These are phyloP conservation scores for Lentinus tigrinus DNA, from an alignment of 768 basidiomycete species.

Conservation along the genomic window DNA sequence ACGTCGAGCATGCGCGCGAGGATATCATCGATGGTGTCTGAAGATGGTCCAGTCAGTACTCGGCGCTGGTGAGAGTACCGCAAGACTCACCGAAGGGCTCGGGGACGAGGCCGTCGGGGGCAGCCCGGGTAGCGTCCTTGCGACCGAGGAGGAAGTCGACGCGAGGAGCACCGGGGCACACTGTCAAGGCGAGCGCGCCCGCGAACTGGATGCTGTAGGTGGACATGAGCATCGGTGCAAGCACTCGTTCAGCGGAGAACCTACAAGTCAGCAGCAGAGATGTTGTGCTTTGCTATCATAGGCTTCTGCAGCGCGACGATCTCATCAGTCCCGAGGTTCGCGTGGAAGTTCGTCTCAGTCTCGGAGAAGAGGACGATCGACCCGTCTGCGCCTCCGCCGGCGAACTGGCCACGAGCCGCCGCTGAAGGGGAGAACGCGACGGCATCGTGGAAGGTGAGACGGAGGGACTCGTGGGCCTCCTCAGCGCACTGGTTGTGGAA, in stretches of 20 bases:
- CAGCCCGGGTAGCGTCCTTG: slow-evolving; percentile 7
- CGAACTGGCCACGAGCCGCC: slow-evolving; percentile 18
- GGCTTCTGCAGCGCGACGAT: slow-evolving; percentile 37
- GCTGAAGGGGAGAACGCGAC: slow-evolving; percentile 20
- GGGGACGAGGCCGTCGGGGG: slow-evolving; percentile 18
- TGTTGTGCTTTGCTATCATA: slow-evolving; percentile 35
- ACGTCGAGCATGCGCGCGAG: slow-evolving; percentile 34
- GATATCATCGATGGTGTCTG: slow-evolving; percentile 22
- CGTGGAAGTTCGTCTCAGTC: slow-evolving; percentile 41
- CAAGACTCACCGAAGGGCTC: slow-evolving; percentile 17
- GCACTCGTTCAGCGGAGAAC: slow-evolving; percentile 3
- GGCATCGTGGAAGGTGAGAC: slow-evolving; percentile 29
- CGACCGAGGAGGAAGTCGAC: slow-evolving; percentile 36
- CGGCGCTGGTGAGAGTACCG: background rate
- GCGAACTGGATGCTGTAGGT: slow-evolving; percentile 33
- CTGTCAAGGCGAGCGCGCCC: slow-evolving; percentile 31
- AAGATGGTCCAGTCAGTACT: background rate
- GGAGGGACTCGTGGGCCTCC: slow-evolving; percentile 25
- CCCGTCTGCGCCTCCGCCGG: slow-evolving; percentile 40
- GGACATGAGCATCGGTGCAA: background rate
- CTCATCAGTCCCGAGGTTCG: slow-evolving; percentile 43
- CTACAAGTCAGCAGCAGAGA: slow-evolving; percentile 46
- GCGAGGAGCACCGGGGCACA: slow-evolving; percentile 37
- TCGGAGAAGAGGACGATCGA: slow-evolving; percentile 45
- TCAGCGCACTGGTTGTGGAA: slow-evolving; percentile 31